Evolutionary conservation across 2,329 filamentous ascomycete genomes (phyloP).

Genomic region (Penicillium sp.): DNA sequence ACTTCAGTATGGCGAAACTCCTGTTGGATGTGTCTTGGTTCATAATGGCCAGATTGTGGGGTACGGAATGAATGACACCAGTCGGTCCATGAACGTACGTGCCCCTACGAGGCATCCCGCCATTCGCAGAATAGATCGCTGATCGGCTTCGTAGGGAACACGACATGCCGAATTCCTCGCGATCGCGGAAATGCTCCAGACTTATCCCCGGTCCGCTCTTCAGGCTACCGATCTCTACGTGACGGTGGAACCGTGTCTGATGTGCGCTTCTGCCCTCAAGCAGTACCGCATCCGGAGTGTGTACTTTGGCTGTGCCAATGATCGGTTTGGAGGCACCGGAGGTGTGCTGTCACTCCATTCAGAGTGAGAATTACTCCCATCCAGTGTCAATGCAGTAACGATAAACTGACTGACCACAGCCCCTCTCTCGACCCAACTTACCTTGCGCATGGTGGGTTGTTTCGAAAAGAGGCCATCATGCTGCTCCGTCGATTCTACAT

Average conservation of each 20-base stretch:
- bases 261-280: conserved; percentile 90
- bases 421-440: conserved; percentile 74
- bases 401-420: conserved; percentile 39
- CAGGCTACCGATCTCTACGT: conserved; percentile 81
- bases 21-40: conserved; percentile 93
- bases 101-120: background rate
- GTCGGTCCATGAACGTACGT: conserved; percentile 69
- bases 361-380: conserved; percentile 47
- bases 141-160: conserved; percentile 69
- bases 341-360: conserved; percentile 85
- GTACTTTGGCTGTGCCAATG: conserved; percentile 92
- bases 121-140: background rate
- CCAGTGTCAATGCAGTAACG: background rate
- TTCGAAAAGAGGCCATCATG: conserved; percentile 88
- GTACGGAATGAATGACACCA: conserved; percentile 94
- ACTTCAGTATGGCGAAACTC: conserved; percentile 82
- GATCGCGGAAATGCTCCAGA: conserved; percentile 62
- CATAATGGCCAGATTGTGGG: conserved; percentile 76
- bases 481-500: conserved; percentile 92
- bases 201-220: conserved; percentile 66
- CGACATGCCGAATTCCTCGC: conserved; percentile 95
- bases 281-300: conserved; percentile 86
- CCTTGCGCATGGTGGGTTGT: conserved; percentile 80
- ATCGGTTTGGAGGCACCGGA: conserved; percentile 94
- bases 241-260: conserved; percentile 96